Base-by-base conservation (phyloP, 2,329 filamentous ascomycete genomes). In the Botrytis byssoidea region DNA sequence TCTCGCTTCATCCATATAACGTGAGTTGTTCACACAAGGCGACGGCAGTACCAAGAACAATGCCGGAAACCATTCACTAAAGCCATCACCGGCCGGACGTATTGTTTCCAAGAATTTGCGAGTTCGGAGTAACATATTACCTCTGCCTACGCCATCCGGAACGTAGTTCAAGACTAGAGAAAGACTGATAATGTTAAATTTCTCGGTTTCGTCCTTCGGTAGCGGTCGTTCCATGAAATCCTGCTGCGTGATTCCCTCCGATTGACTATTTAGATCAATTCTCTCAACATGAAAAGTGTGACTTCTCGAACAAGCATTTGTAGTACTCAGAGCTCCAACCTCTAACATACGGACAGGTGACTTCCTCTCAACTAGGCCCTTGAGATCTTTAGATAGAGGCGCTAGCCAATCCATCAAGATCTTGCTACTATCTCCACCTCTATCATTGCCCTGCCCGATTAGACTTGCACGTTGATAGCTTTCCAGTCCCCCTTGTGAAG, bases 91-190 rank as follows among this genome's bases (percentile, higher is more conserved):
- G 57, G 70, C 42, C 29, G 74, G 48, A 57, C 74, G 72, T 60
- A 82, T 81, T 65, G 79, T 77, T 63, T 83, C 88, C 63, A 97
- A 84, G 80, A 97, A 97, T 32, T 88, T 83, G 22, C 91, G 86
- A 48, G 92, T 94, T 59, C 93, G 89, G 70, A 88, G 86, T 71
- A 99, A 87, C 96, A 99, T 99, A 74, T 93, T 88, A 3, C 96
- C 96, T 78, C 95, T 88, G 7, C 86, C 88, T 46, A 84, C 83
- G 4, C 94, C 88, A 77, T 95, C 91, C 0, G 95, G 93, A 4
- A 98, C 95, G 80, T 94, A 99, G 82, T 99, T 99, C 76, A 99
- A 86, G 8, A 99, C 96, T 71, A 99, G 85, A 14, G 94, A 97
- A 37, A 99, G 85, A 68, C 94, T 97, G 79, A 99, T 91, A 70